Base-by-base conservation (phyloP, 2,329 filamentous ascomycete species). In the Cytospora mali region DNA sequence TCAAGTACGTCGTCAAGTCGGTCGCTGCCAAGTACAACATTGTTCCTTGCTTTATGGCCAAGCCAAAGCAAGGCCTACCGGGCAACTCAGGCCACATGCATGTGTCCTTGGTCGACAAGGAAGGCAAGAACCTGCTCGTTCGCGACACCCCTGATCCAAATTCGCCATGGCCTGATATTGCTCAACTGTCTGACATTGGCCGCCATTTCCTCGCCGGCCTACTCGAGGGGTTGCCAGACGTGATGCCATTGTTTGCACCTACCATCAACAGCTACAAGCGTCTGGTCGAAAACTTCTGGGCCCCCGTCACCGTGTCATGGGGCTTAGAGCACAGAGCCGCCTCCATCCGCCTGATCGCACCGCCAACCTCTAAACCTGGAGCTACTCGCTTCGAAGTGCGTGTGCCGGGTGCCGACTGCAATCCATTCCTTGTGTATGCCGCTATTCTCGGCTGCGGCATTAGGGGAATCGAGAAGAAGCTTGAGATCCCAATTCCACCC, bases 221-320 rank as follows among this genome's bases (percentile, higher is more conserved):
- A 1, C 83, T 99, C 0, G 89, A 92, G 27, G 95, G 94, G 16
- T 83, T 99, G 4, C 92, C 95, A 2, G 92, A 97, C 72, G 87
- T 98, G 68, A 99, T 99, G 95, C 95, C 95, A 0, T 81, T 98
- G 63, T 82, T 99, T 14, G 95, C 94, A 0, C 95, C 95, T 0
- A 99, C 92, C 1, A 86, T 99, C 72, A 99, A 99, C 82, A 96
- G 92, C 66, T 99, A 99, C 82, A 99, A 99, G 79, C 89, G 95
- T 4, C 84, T 99, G 0, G 95, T 99, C 2, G 95, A 99, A 80
- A 98, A 98, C 78, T 98, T 97, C 78, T 99, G 95, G 95, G 95
- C 95, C 0, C 95, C 95, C 0, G 95, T 99, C 6, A 97, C 94
- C 0, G 95, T 98, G 0, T 97, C 92, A 0, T 99, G 95, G 95